These are phyloP conservation scores for Penicillium sp. DNA, from an alignment of 2,329 filamentous ascomycete genomes.

Conservation along the genomic window DNA sequence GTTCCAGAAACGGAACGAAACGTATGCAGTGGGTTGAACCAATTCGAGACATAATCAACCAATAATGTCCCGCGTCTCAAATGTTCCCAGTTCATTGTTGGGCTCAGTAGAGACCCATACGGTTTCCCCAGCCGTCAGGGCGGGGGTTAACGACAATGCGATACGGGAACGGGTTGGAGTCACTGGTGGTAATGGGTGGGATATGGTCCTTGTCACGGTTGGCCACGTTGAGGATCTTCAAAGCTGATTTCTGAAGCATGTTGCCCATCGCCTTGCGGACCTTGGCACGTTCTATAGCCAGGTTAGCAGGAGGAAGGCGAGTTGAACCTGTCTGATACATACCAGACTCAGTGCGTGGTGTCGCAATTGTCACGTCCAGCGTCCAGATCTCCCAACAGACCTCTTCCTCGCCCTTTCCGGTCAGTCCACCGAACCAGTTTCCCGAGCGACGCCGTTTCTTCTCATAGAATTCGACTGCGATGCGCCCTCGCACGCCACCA, in stretches of 20 bases:
- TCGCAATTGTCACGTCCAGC: constrained; percentile 87
- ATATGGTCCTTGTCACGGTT: constrained; percentile 94
- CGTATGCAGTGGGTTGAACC: constrained; percentile 6
- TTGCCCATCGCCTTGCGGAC: constrained; percentile 89
- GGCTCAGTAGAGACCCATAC: constrained; percentile 72
- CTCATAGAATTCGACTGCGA: constrained; percentile 92
- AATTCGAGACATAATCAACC: neutral
- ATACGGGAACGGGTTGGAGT: constrained; percentile 92
- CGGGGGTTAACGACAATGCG: constrained; percentile 88
- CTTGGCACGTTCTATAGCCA: constrained; percentile 72
- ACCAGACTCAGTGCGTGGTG: constrained; percentile 87
- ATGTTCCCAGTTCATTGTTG: too few relatives aligned
- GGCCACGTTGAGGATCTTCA: constrained; percentile 86
- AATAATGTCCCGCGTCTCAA: neutral
- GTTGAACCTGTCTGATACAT: constrained; percentile 34
- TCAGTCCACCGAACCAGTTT: constrained; percentile 61
- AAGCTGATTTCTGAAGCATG: constrained; percentile 79
- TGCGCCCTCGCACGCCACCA: constrained; percentile 70
- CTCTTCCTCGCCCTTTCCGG: constrained; percentile 76
- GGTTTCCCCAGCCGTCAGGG: constrained; percentile 73
- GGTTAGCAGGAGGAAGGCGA: neutral
- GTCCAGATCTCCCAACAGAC: constrained; percentile 98
- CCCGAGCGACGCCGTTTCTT: constrained; percentile 82
- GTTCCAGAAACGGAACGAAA: neutral
- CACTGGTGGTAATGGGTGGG: constrained; percentile 89